Evolutionary conservation across 768 basidiomycete genomes (phyloP).

Genomic region (Leccinellum luteum): DNA sequence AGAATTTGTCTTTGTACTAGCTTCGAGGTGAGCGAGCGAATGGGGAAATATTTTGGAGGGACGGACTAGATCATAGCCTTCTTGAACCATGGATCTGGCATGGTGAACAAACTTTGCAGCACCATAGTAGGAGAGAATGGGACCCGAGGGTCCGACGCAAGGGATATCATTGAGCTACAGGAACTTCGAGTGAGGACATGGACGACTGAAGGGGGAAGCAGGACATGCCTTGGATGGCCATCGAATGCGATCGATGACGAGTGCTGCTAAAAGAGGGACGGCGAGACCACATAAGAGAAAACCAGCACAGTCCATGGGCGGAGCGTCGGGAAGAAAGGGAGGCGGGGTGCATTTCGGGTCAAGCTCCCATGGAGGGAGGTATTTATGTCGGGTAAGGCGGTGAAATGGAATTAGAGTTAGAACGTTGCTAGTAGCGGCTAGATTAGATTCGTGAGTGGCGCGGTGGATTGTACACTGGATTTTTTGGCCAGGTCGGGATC

Average conservation of each 20-base stretch:
- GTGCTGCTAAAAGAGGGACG: conserved; percentile 10
- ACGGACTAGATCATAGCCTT: conserved; percentile 37
- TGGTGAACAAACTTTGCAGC: conserved; percentile 30
- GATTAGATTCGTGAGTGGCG: conserved; percentile 33
- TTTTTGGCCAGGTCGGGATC: conserved; percentile 1
- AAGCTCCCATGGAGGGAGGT: conserved; percentile 21
- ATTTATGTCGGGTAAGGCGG: conserved; percentile 32
- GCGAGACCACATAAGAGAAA: conserved; percentile 21
- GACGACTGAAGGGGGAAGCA: background rate
- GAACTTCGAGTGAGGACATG: conserved; percentile 2
- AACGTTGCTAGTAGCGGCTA: conserved; percentile 16
- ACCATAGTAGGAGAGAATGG: conserved; percentile 33
- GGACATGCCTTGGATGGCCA: conserved; percentile 28
- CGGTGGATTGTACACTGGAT: conserved; percentile 8
- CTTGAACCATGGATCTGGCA: conserved; percentile 33
- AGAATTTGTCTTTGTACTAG: conserved; percentile 35
- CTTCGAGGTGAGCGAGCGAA: conserved; percentile 15
- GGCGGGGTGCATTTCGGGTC: conserved; percentile 29
- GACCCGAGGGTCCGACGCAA: conserved; percentile 35
- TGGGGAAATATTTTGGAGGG: background rate
- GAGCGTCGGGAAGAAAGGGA: conserved; percentile 20
- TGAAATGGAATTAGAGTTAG: conserved; percentile 32
- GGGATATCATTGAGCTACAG: conserved; percentile 33
- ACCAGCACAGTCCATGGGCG: conserved; percentile 25
- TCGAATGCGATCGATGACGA: conserved; percentile 18